Evolutionary conservation across 1,284 basidiomycete species (phyloP).

Genomic region (Coniferiporia sulphurascens): DNA sequence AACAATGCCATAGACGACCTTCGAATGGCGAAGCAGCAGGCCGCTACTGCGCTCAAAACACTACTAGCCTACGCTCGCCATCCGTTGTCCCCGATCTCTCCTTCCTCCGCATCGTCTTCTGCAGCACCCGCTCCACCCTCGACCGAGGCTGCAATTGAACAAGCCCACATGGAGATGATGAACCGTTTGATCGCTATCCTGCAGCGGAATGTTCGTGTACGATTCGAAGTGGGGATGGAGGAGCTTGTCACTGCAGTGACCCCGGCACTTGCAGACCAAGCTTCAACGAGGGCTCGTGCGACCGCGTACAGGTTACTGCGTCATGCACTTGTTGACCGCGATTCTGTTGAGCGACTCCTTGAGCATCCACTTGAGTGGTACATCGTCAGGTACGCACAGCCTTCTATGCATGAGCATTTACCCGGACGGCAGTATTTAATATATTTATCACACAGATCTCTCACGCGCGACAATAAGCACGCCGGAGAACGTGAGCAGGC

Average conservation of each 20-base stretch:
- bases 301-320: constrained; percentile 85
- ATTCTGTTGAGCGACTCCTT: constrained; percentile 55
- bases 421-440: background rate
- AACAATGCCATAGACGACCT: constrained; percentile 53
- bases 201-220: constrained; percentile 71
- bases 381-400: constrained; percentile 65
- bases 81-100: constrained; percentile 41
- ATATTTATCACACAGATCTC: constrained; percentile 47
- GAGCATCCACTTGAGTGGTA: constrained; percentile 80
- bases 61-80: constrained; percentile 42
- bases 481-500: constrained; percentile 90
- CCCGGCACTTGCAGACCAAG: constrained; percentile 72
- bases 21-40: constrained; percentile 60
- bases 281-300: constrained; percentile 74
- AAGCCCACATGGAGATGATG: constrained; percentile 59
- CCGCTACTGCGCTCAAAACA: constrained; percentile 49
- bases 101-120: constrained; percentile 30
- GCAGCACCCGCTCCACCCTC: constrained; percentile 34
- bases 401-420: constrained; percentile 2
- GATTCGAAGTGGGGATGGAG: constrained; percentile 67
- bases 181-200: constrained; percentile 64
- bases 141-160: constrained; percentile 45
- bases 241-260: constrained; percentile 70
- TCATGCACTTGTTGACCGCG: constrained; percentile 69
- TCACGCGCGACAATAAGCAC: constrained; percentile 81